phyloP scores from a whole-genome alignment of 352 stramenopile genomes.

The Pythium guiyangense region DNA sequence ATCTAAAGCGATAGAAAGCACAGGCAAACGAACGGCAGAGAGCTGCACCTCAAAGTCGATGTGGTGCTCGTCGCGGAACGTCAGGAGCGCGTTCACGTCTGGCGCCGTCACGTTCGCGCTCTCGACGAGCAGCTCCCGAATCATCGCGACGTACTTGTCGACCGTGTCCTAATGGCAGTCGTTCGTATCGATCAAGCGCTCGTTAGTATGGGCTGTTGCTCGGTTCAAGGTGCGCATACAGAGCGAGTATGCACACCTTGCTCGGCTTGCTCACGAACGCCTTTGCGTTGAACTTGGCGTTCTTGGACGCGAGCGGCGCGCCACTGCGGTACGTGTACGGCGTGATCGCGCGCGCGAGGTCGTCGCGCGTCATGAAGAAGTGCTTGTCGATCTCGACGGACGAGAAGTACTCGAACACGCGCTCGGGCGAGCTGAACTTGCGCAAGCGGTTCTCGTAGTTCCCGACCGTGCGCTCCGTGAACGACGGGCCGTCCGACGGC shows the following conservation, averaged over 20 bases:
- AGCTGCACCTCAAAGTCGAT: slow-evolving; percentile 80
- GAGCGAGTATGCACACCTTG: slow-evolving; percentile 16
- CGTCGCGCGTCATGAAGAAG: slow-evolving; percentile 79
- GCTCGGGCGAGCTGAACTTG: slow-evolving; percentile 79
- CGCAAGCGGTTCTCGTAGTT: slow-evolving; percentile 89
- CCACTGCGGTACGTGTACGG: slow-evolving; percentile 79
- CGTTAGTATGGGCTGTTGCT: too few relatives aligned
- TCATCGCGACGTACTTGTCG: slow-evolving; percentile 41
- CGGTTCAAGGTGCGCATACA: too few relatives aligned
- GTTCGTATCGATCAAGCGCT: too few relatives aligned
- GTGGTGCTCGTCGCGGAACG: slow-evolving; percentile 49
- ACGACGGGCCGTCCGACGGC: slow-evolving; percentile 32
- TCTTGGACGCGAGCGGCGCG: slow-evolving; percentile 70
- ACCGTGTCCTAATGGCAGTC: slow-evolving; percentile 24
- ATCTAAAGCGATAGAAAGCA: too few relatives aligned
- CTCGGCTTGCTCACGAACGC: slow-evolving; percentile 37
- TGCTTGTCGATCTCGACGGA: slow-evolving; percentile 78
- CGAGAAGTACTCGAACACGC: slow-evolving; percentile 90
- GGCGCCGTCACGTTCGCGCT: slow-evolving; percentile 31
- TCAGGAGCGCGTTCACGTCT: slow-evolving; percentile 50
- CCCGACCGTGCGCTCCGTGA: slow-evolving; percentile 76
- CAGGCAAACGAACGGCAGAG: too few relatives aligned
- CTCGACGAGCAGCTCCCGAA: slow-evolving; percentile 58
- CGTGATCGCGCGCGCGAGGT: slow-evolving; percentile 79
- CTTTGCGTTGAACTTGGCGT: slow-evolving; percentile 79